phyloP scores from a whole-genome alignment of 306 rosid genomes.

The Vigna radiata region DNA sequence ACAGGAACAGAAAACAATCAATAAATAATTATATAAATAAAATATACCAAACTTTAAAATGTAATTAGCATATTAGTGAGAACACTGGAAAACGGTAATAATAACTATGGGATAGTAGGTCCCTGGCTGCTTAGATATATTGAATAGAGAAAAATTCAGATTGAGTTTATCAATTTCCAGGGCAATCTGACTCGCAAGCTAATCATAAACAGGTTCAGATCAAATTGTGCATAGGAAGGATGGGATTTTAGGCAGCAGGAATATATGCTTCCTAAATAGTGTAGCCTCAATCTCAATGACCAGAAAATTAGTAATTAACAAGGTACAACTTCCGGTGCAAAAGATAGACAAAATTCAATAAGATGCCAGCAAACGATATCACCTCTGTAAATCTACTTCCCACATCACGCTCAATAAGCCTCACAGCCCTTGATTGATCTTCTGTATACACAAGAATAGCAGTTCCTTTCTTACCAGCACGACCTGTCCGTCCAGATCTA shows the following conservation, averaged over 20 bases:
- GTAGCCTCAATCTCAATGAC: slow-evolving; percentile 27
- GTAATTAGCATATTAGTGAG: slow-evolving; percentile 3
- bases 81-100: background rate
- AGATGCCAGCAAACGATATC: slow-evolving; percentile 9
- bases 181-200: background rate
- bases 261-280: background rate
- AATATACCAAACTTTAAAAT: background rate
- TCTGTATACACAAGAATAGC: slow-evolving; percentile 80
- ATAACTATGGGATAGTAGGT: slow-evolving; percentile 3
- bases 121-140: background rate
- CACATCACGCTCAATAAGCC: slow-evolving; percentile 83
- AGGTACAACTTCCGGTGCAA: slow-evolving; percentile 12
- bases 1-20: slow-evolving; percentile 34
- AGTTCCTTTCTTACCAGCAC: slow-evolving; percentile 96
- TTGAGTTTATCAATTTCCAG: slow-evolving; percentile 9
- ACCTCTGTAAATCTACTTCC: slow-evolving; percentile 92
- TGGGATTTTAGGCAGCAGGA: background rate
- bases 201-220: background rate
- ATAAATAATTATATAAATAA: slow-evolving; percentile 26
- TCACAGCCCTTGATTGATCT: slow-evolving; percentile 72
- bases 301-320: slow-evolving; percentile 33
- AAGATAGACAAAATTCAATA: slow-evolving; percentile 18
- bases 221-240: background rate
- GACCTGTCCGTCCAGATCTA: slow-evolving; percentile 97
- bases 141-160: background rate